These are phyloP conservation scores for Phialophora verrucosa DNA, from an alignment of 2,329 filamentous ascomycete species.

Conservation along the genomic window DNA sequence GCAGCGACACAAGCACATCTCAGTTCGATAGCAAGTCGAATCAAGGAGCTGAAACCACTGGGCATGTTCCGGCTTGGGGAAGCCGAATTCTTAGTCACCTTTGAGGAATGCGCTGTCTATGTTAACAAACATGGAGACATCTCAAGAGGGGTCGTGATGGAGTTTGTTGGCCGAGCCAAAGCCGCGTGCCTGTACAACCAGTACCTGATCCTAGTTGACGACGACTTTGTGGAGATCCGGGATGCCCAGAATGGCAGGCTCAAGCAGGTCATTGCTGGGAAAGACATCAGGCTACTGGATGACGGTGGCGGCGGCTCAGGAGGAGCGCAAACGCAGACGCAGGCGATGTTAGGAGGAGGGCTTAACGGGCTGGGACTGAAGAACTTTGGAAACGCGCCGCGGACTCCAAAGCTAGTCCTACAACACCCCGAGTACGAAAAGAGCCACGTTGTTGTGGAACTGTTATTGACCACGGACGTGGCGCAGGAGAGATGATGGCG, in stretches of 20 bases:
- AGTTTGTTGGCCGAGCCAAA: constrained; percentile 93
- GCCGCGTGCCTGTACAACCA: constrained; percentile 87
- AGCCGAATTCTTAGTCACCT: constrained; percentile 89
- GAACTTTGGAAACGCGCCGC: constrained; percentile 50
- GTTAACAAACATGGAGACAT: constrained; percentile 98
- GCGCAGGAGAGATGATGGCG: constrained; percentile 13
- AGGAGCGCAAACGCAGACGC: constrained; percentile 47
- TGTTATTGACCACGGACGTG: constrained; percentile 83
- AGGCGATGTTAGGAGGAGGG: constrained; percentile 46
- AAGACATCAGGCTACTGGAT: constrained; percentile 88
- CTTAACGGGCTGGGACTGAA: constrained; percentile 43
- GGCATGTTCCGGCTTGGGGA: constrained; percentile 97
- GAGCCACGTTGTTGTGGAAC: constrained; percentile 86
- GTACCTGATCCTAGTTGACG: constrained; percentile 91
- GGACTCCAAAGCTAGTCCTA: constrained; percentile 93
- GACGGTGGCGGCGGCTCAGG: constrained; percentile 73
- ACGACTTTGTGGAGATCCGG: constrained; percentile 94
- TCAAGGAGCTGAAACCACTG: constrained; percentile 81
- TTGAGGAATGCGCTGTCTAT: constrained; percentile 95
- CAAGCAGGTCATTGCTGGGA: constrained; percentile 89
- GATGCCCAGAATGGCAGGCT: constrained; percentile 95
- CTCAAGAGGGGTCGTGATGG: constrained; percentile 92
- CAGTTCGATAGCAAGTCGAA: constrained; percentile 80
- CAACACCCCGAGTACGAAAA: constrained; percentile 86
- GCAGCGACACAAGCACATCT: constrained; percentile 66